Base-by-base conservation (phyloP, 2,329 filamentous ascomycete genomes). In the Colletotrichum scovillei region DNA sequence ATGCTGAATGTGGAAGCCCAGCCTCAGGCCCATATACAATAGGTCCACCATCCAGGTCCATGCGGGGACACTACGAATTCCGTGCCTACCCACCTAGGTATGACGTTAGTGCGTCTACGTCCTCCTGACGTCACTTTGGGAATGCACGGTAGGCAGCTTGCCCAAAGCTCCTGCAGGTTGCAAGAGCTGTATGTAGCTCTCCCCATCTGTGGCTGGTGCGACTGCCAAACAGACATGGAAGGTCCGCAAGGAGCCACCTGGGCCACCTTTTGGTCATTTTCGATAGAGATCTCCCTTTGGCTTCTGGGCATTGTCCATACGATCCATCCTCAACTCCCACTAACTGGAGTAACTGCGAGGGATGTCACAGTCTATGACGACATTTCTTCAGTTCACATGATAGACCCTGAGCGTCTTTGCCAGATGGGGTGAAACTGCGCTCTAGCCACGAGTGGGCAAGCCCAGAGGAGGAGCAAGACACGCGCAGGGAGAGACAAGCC, bases 301-400 rank as follows among this genome's bases (percentile, higher is more conserved):
- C 60, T 69, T 55, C 24, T 49, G 32, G 56, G 46, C 24, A 19
- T 32, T 35, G 32, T n/a, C 67, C 67, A 60, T 49, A 53, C 60
- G 30, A 52, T 65, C 60, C 58, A 56, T 46, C 52, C 49, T 14
- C 42, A 46, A 9, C 38, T 19, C 8, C 53, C 38, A 30, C 46
- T 62, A 42, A 70, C 46, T 65, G 53, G 46, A 60, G 49, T 35
- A 49, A 52, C 69, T 42, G 26, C 53, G 26, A 72, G 58, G 57
- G 22, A 56, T 19, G 22, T n/a, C 35, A 46, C 19, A 64, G 58
- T 74, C 72, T 72, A 74, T 74, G 72, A 74, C 72, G 72, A 63
- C 72, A 74, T 73, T 72, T 52, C 63, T 72, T 55, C 57, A 63
- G 46, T 73, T 74, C 72, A 72, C 72, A 74, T 74, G 72, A 74